These are phyloP conservation scores for Colletotrichum tropicicola DNA, from an alignment of 2,329 filamentous ascomycete species.

Conservation along the genomic window DNA sequence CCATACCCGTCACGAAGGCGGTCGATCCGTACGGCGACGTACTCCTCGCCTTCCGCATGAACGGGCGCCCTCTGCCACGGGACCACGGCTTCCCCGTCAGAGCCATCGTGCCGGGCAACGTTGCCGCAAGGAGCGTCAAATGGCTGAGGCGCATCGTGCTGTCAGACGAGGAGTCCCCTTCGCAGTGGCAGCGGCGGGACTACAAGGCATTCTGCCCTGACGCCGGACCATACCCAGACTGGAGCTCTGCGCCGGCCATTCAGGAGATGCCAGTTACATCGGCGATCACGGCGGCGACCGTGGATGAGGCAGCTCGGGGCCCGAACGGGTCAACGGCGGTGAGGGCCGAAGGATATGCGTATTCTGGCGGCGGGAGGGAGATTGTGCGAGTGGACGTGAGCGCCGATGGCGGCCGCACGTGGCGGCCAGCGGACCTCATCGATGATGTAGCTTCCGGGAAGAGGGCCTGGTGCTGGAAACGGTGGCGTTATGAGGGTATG, in stretches of 20 bases:
- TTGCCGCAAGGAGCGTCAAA: conserved; percentile 55
- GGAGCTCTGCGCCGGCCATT: conserved; percentile 56
- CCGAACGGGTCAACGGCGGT: not conserved
- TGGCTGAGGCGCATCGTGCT: conserved; percentile 54
- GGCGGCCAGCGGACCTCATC: conserved; percentile 55
- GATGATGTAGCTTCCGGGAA: conserved; percentile 41
- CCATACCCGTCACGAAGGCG: conserved; percentile 49
- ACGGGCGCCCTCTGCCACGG: conserved; percentile 48
- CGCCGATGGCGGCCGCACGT: conserved; percentile 56
- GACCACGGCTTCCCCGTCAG: conserved; percentile 57
- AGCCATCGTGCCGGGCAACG: conserved; percentile 50
- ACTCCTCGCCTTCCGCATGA: conserved; percentile 58
- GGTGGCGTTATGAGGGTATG: conserved; percentile 48
- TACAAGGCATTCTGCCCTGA: conserved; percentile 42
- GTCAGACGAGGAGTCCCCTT: conserved; percentile 44
- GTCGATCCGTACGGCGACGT: conserved; percentile 54
- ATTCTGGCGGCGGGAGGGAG: conserved; percentile 59
- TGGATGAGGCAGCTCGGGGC: not conserved
- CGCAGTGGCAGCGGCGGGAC: not conserved
- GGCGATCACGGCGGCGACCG: conserved; percentile 48
- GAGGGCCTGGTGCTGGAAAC: conserved; percentile 57
- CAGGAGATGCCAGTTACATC: conserved; percentile 61
- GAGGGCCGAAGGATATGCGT: conserved; percentile 57
- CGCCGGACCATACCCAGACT: conserved; percentile 53
- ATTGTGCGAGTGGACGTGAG: conserved; percentile 61